Base-by-base conservation (phyloP, 176 grass and related monocot species). In the Oryza nivara region DNA sequence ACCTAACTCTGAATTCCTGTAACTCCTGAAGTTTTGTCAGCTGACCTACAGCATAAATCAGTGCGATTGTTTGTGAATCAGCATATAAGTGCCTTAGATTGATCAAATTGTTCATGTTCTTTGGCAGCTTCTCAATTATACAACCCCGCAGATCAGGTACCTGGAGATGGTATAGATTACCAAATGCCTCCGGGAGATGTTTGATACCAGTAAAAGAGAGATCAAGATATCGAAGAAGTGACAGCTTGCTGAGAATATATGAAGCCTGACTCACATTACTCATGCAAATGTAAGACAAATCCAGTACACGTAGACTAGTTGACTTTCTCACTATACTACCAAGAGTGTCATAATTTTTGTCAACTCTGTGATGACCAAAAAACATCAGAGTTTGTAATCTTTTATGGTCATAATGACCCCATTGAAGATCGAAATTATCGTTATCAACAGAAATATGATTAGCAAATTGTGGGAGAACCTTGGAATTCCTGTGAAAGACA, bases 101-200 rank as follows among this genome's bases (percentile, higher is more conserved):
- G 64, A 67, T 81, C 45, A 82, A 41, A 52, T 74, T 65, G 69
- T 76, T 69, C 36, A 88, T 82, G 30, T 38, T 60, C 48, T 56
- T 41, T 11, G 79, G 72, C 20, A 83, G 67, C 38, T 71, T 26
- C 16, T 36, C 4, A 54, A 83, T 34, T 16, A 4, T 12, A 75
- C 79, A 83, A 19, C 70, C 81, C 20, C 67, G 30, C 44, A 83
- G 7, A 76, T 88, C 67, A 45, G 83, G 72, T 45, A 88, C 30
- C 56, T 70, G 60, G 8, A 88, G 79, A 71, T 78, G 86, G 7
- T 8, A 82, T 11, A 88, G 22, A 12, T 2, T 32, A 11, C 8
- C 26, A 83, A 88, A 83, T 22, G 48, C 22, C 36, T 60, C 41
- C 9, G 73, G 79, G 40, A 83, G 63, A 47, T 16, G 12, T 32